Evolutionary conservation across 202 grass and related monocot genomes (phyloP), one percentile per base, ranked within the genome.

Genomic region (Setaria italica): DNA sequence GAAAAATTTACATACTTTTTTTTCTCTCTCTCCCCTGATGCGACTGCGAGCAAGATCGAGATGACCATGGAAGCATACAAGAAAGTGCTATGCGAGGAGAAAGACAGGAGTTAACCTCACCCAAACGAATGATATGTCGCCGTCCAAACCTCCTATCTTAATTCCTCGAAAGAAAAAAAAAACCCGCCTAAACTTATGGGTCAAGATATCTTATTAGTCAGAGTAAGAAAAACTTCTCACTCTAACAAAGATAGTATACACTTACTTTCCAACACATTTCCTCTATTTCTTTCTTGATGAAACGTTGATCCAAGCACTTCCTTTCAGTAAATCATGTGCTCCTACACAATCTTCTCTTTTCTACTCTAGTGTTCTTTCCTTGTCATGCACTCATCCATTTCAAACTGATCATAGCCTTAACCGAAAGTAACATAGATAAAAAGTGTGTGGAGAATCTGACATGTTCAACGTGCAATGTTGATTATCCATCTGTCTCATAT

Each of bases 31-130:
- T 11, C 13, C 13, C 11, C 2, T 15, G 11, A 3, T 51, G 49
- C 13, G 2, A 15, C 25, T 4, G 15, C 9, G 65, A 43, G 54
- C 17, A 20, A 20, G 13, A 37, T 56, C 4, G 21, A 43, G 58
- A 59, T 34, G 67, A 60, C 66, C 17, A 10, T 70, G 66, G 80
- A 82, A 71, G 41, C 50, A 71, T 59, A 56, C 66, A 58, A 43
- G 66, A 82, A 58, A 71, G 64, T 45, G 20, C 11, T 43, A 7
- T 7, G 42, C 7, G 10, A 49, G 30, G 21, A 42, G 19, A 81
- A 7, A 71, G 30, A 6, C 35, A 1, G 4, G 50, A 53, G 11
- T 11, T 62, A 62, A 30, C 30, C 34, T 67, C 34, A 41, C 64
- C 21, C 46, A 80, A 66, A 39, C 17, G 35, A 41, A 32, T 15